Evolutionary conservation across 2,329 filamentous ascomycete genomes (phyloP).

Genomic region (Didymosphaeria variabile): DNA sequence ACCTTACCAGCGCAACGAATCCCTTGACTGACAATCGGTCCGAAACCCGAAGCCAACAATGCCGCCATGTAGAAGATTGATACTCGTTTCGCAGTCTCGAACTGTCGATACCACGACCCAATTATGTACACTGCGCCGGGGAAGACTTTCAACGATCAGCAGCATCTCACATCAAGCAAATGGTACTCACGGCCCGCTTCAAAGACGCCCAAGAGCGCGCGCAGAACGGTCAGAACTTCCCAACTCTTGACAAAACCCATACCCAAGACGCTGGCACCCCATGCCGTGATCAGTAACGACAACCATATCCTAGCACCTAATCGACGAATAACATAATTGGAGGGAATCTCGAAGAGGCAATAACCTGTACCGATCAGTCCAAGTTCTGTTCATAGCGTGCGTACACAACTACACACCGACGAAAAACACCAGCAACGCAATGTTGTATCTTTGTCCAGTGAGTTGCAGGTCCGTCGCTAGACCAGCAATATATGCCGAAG

Average conservation of each 20-base stretch:
- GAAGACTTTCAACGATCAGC: no score
- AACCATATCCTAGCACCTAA: constrained; percentile 44
- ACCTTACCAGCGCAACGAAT: no score
- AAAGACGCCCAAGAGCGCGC: constrained; percentile 33
- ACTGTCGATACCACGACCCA: no score
- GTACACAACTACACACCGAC: constrained; percentile 30
- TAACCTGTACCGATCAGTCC: constrained; percentile 31
- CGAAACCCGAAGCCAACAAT: no score
- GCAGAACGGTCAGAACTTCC: constrained; percentile 29
- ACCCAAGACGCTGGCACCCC: constrained; percentile 36
- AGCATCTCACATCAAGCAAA: no score
- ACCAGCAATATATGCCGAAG: constrained; percentile 34
- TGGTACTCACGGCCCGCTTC: no score
- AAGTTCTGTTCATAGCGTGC: no score
- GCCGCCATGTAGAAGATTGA: no score
- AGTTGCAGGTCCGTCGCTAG: constrained; percentile 26
- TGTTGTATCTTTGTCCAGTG: constrained; percentile 37
- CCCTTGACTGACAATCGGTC: no score
- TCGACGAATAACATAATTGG: constrained; percentile 41
- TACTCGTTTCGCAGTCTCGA: no score
- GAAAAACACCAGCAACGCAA: constrained; percentile 45
- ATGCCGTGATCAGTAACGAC: constrained; percentile 36
- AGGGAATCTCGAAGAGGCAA: constrained; percentile 43
- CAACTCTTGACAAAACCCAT: constrained; percentile 38
- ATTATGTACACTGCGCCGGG: no score